Evolutionary conservation across 2,329 filamentous ascomycete species (phyloP).

Genomic region (Sphaerulina musiva): DNA sequence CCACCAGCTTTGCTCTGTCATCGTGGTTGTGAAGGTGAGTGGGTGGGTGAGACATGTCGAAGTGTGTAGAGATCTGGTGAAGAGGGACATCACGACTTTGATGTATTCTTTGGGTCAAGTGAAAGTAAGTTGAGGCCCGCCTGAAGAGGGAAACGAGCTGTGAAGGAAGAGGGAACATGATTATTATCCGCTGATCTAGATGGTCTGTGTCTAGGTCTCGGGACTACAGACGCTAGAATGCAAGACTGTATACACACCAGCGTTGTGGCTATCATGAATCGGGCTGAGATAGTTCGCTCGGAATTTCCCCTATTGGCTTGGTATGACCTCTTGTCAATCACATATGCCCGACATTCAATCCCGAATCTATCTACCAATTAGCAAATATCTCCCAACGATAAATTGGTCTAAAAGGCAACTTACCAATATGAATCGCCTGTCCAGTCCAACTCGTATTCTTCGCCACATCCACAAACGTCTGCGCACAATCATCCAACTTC

Average conservation of each 20-base stretch:
- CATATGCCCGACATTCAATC: constrained; percentile 17
- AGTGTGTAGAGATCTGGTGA: too few relatives aligned
- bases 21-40: neutral
- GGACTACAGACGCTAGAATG: too few relatives aligned
- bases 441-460: constrained; percentile 49
- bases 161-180: neutral
- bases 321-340: neutral
- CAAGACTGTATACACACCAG: too few relatives aligned
- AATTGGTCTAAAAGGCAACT: constrained; percentile 11
- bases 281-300: neutral
- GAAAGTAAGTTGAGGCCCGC: neutral
- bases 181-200: too few relatives aligned
- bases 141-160: neutral
- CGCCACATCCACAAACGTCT: constrained; percentile 50
- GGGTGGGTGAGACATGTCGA: too few relatives aligned
- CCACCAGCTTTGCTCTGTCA: neutral
- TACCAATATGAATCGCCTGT: constrained; percentile 41
- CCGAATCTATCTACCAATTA: constrained; percentile 10
- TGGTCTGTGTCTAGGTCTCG: neutral
- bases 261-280: too few relatives aligned
- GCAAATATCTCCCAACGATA: too few relatives aligned
- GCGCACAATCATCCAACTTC: constrained; percentile 49
- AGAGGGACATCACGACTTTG: neutral
- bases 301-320: too few relatives aligned
- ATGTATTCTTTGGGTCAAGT: neutral